phyloP scores from a whole-genome alignment of 768 basidiomycete genomes.

The Sporobolomyces pararoseus region DNA sequence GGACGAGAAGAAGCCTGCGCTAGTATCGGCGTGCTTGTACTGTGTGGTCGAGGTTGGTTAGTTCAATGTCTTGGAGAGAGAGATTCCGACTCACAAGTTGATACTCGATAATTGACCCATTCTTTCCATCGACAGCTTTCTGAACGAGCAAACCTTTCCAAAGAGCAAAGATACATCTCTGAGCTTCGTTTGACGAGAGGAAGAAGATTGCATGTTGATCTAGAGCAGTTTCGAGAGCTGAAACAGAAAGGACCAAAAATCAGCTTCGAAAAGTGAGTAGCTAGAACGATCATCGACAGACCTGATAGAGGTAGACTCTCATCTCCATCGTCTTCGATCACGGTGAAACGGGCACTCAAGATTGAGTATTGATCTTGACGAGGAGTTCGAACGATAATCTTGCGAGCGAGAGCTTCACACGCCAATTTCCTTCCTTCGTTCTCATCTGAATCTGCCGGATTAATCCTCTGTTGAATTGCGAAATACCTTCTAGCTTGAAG shows the following conservation, averaged over 20 bases:
- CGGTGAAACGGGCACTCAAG: constrained; percentile 35
- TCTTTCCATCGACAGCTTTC: background rate
- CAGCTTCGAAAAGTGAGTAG: background rate
- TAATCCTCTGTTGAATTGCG: constrained; percentile 18
- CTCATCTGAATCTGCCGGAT: constrained; percentile 46
- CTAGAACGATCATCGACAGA: background rate
- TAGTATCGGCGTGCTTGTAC: constrained; percentile 34
- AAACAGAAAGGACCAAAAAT: background rate
- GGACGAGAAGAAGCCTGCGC: constrained; percentile 21
- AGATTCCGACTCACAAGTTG: constrained; percentile 8
- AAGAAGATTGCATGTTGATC: constrained; percentile 45
- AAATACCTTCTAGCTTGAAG: constrained; percentile 42
- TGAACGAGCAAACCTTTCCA: constrained; percentile 45
- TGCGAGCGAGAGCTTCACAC: constrained; percentile 38
- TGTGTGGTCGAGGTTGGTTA: background rate
- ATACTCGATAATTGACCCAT: constrained; percentile 33
- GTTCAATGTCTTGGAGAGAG: background rate
- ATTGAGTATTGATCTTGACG: constrained; percentile 36
- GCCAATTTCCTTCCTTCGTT: constrained; percentile 40
- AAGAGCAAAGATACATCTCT: constrained; percentile 44
- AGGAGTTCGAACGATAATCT: constrained; percentile 27
- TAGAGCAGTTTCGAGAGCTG: constrained; percentile 43
- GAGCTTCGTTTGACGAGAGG: constrained; percentile 43
- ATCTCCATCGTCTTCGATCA: constrained; percentile 44
- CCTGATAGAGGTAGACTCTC: constrained; percentile 38